Evolutionary conservation across 2,329 filamentous ascomycete genomes (phyloP).

Genomic region (Monilinia vaccinii-corymbosi): DNA sequence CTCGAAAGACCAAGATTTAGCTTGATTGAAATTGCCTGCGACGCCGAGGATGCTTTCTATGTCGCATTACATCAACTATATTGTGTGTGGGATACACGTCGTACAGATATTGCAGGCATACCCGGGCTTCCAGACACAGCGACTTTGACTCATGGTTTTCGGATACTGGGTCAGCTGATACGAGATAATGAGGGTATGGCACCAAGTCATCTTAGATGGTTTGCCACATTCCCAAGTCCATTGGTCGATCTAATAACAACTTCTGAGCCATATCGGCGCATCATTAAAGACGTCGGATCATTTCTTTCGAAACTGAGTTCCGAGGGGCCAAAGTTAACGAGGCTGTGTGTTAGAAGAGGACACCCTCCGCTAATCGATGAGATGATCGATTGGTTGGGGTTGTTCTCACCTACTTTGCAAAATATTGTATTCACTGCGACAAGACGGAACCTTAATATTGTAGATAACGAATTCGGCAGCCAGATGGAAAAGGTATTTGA

Average conservation of each 20-base stretch:
- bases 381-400: conserved; percentile 37
- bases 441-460: conserved; percentile 37
- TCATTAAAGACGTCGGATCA: conserved; percentile 32
- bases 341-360: conserved; percentile 30
- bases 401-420: conserved; percentile 45
- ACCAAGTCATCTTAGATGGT: conserved; percentile 34
- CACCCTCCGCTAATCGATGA: conserved; percentile 51
- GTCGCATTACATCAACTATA: conserved; percentile 57
- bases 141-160: conserved; percentile 26
- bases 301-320: conserved; percentile 38
- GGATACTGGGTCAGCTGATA: conserved; percentile 36
- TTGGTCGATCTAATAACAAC: conserved; percentile 22
- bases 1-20: conserved; percentile 40
- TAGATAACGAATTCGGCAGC: conserved; percentile 29
- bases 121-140: conserved; percentile 27
- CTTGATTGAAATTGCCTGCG: conserved; percentile 50
- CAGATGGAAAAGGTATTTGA: conserved; percentile 33
- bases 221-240: conserved; percentile 39
- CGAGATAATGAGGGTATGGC: conserved; percentile 37
- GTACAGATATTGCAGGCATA: conserved; percentile 25
- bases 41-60: conserved; percentile 50
- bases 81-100: conserved; percentile 41
- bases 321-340: conserved; percentile 33
- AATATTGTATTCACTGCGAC: conserved; percentile 44
- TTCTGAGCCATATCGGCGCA: conserved; percentile 29